phyloP scores from a whole-genome alignment of 805 yeast species.

The Yarrowia porcina region DNA sequence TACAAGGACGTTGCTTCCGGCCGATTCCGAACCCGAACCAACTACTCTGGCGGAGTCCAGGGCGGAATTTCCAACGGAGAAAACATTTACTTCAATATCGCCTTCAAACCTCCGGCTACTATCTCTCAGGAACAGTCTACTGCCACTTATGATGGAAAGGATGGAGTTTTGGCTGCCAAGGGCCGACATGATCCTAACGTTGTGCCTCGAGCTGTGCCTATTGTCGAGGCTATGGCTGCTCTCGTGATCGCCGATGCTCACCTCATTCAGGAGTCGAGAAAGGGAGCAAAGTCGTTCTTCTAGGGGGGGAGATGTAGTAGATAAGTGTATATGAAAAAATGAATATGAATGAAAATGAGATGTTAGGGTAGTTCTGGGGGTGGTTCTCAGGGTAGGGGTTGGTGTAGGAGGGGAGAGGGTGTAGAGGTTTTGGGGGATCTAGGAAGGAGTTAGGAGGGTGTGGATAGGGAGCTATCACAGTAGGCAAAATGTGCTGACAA shows the following conservation, averaged over 20 bases:
- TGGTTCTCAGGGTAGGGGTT: too few species aligned
- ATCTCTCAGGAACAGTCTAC: conserved; percentile 91
- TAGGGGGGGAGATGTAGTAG: not conserved
- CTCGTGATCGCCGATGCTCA: conserved; percentile 83
- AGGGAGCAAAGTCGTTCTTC: conserved; percentile 7
- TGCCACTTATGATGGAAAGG: conserved; percentile 80
- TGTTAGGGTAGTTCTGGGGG: too few species aligned
- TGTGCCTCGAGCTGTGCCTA: conserved; percentile 97
- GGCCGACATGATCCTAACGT: conserved; percentile 99
- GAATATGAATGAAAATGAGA: too few species aligned
- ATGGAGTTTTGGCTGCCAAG: conserved; percentile 86
- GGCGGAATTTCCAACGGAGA: conserved; percentile 99
- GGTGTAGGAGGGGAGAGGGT: too few species aligned
- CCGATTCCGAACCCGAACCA: conserved; percentile 78
- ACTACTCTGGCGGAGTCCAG: conserved; percentile 95
- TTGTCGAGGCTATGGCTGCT: conserved; percentile 98
- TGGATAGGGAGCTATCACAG: too few species aligned
- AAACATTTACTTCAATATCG: conserved; percentile 87
- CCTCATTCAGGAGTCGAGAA: conserved; percentile 79
- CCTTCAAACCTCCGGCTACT: conserved; percentile 98
- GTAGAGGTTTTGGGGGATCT: too few species aligned
- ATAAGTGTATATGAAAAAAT: too few species aligned
- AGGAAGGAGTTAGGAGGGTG: too few species aligned
- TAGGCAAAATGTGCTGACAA: too few species aligned
- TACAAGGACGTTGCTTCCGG: conserved; percentile 55